phyloP scores from a whole-genome alignment of 805 yeast species.

The Myxozyma neglecta region DNA sequence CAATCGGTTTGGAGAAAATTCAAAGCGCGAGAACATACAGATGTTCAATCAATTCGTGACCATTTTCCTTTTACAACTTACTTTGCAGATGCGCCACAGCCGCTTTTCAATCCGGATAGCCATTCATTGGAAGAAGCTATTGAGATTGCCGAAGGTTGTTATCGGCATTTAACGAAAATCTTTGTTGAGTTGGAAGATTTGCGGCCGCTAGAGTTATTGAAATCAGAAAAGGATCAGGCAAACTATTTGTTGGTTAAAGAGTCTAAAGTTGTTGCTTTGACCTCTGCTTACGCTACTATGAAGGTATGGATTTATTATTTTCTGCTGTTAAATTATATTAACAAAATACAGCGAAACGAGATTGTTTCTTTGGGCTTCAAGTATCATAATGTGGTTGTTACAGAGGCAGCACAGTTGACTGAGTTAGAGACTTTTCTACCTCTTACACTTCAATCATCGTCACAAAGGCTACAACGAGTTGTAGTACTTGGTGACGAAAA shows the following conservation, averaged over 20 bases:
- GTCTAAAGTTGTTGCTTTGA: slow-evolving; percentile 40
- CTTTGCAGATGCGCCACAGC: slow-evolving; percentile 30
- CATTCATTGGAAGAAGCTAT: slow-evolving; percentile 22
- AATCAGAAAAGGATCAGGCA: slow-evolving; percentile 25
- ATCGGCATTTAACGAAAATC: slow-evolving; percentile 32
- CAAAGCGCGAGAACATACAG: neutral
- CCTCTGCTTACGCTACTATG: slow-evolving; percentile 33
- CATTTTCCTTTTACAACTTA: slow-evolving; percentile 30
- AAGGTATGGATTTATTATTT: slow-evolving; percentile 6
- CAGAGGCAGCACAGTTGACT: slow-evolving; percentile 42
- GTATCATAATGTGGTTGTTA: slow-evolving; percentile 40
- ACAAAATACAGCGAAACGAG: slow-evolving; percentile 10
- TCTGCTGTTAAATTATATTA: neutral
- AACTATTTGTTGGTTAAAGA: slow-evolving; percentile 36
- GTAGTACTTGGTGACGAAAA: slow-evolving; percentile 43
- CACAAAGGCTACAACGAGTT: slow-evolving; percentile 34
- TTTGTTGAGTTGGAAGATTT: slow-evolving; percentile 35
- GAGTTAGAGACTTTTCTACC: slow-evolving; percentile 42
- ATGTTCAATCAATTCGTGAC: slow-evolving; percentile 3
- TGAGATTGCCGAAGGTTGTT: slow-evolving; percentile 29
- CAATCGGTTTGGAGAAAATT: slow-evolving; percentile 32
- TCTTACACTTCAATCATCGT: slow-evolving; percentile 28
- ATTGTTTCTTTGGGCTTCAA: slow-evolving; percentile 28
- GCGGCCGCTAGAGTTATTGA: slow-evolving; percentile 38
- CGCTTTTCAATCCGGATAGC: slow-evolving; percentile 21